phyloP scores from a whole-genome alignment of 108 stramenopile genomes.

The Parmales sp. region DNA sequence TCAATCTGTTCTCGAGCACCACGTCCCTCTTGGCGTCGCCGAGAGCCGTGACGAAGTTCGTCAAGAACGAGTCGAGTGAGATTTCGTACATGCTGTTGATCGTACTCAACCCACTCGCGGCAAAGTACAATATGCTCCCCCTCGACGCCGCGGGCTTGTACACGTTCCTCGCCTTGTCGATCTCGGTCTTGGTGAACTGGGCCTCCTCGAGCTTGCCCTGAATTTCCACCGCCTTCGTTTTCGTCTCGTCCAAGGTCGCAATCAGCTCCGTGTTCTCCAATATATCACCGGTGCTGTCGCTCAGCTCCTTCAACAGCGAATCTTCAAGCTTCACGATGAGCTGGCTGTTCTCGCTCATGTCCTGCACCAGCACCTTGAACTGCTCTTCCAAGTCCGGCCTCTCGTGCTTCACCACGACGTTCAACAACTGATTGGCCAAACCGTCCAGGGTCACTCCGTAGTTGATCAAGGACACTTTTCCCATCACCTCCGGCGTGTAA shows the following conservation, averaged over 20 bases:
- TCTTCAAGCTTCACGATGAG: slow-evolving; percentile 47
- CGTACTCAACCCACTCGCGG: slow-evolving; percentile 35
- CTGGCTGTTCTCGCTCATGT: slow-evolving; percentile 49
- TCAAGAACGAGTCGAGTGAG: slow-evolving; percentile 45
- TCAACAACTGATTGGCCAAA: slow-evolving; percentile 53
- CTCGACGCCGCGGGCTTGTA: slow-evolving; percentile 56
- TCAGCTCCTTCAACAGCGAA: slow-evolving; percentile 42
- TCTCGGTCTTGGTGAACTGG: slow-evolving; percentile 46
- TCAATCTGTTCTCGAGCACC: slow-evolving; percentile 40
- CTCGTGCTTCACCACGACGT: slow-evolving; percentile 57
- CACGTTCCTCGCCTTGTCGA: slow-evolving; percentile 34
- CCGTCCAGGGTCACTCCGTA: slow-evolving; percentile 58
- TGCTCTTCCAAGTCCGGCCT: slow-evolving; percentile 50
- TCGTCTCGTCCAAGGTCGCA: slow-evolving; percentile 51
- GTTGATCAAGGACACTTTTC: slow-evolving; percentile 62
- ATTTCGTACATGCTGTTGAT: slow-evolving; percentile 63
- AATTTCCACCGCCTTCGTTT: slow-evolving; percentile 49
- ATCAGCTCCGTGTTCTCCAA: slow-evolving; percentile 58
- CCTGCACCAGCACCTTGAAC: slow-evolving; percentile 38
- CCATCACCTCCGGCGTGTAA: slow-evolving; percentile 62
- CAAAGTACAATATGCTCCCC: slow-evolving; percentile 59
- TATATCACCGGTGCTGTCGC: slow-evolving; percentile 43
- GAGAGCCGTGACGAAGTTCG: slow-evolving; percentile 47
- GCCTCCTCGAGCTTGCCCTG: slow-evolving; percentile 44
- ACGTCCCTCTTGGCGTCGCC: slow-evolving; percentile 46